Percentiles rank a stretch among this genome's conserved stretches.
These are phyloP conservation scores for Colletotrichum truncatum DNA, from an alignment of 2,329 filamentous ascomycete species.

Conservation along the genomic window DNA sequence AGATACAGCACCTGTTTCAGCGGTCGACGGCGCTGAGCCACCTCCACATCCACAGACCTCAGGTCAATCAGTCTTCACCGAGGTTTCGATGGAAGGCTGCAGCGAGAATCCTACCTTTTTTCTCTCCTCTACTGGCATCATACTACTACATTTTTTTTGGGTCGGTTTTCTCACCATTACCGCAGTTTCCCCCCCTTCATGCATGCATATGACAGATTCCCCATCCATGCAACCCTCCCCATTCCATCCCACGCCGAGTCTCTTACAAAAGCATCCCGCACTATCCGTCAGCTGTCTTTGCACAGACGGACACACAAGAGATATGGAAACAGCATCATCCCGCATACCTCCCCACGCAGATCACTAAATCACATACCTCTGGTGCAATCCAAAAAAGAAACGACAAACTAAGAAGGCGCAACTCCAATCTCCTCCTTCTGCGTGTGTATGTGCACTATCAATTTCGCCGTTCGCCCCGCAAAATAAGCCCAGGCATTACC, in stretches of 20 bases:
- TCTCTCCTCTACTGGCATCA: background rate
- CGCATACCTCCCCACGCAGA: conserved; percentile 11
- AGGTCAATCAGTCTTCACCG: background rate
- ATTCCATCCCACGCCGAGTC: background rate
- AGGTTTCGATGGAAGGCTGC: background rate
- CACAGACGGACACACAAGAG: no score
- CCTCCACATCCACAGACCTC: background rate
- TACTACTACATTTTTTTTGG: background rate
- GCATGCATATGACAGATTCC: background rate
- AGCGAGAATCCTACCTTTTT: background rate
- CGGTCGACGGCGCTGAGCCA: conserved; percentile 5
- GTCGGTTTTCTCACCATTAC: background rate
- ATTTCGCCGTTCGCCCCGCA: conserved; percentile 2
- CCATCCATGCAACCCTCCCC: conserved; percentile 1
- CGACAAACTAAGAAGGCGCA: background rate
- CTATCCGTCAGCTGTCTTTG: conserved; percentile 5
- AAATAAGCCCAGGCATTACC: conserved; percentile 14
- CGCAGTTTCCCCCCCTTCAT: background rate
- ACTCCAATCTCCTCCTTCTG: background rate
- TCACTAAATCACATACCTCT: conserved; percentile 20
- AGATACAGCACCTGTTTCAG: conserved; percentile 22
- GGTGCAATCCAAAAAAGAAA: conserved; percentile 13
- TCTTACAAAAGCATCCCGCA: background rate
- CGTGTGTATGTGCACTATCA: background rate
- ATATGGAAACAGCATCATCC: conserved; percentile 21